phyloP scores from a whole-genome alignment of 176 grass and related monocot genomes.

The Triticum urartu region DNA sequence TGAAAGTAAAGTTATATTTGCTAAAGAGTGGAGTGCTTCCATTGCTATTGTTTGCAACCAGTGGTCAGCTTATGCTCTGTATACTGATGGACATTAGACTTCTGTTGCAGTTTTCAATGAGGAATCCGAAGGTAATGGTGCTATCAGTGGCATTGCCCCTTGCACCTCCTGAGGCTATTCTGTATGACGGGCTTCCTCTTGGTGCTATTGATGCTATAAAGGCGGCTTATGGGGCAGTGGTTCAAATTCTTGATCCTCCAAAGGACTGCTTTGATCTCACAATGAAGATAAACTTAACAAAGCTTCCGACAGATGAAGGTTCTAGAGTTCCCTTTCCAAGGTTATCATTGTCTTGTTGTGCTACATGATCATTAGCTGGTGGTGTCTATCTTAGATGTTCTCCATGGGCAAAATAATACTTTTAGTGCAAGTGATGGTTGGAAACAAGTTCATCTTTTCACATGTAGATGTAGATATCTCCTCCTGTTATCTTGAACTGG shows the following conservation, averaged over 20 bases:
- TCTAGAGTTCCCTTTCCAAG: constrained; percentile 91
- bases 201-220: constrained; percentile 94
- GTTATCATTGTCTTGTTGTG: constrained; percentile 80
- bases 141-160: constrained; percentile 79
- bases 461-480: not conserved
- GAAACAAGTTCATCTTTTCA: constrained; percentile 1
- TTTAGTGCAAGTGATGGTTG: constrained; percentile 7
- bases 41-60: not conserved
- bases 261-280: constrained; percentile 97
- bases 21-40: not conserved
- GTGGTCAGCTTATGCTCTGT: not conserved
- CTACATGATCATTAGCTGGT: constrained; percentile 37
- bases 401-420: not conserved
- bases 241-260: constrained; percentile 96
- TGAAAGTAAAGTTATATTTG: constrained; percentile 8
- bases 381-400: constrained; percentile 20
- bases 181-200: constrained; percentile 82
- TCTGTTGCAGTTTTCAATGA: constrained; percentile 72
- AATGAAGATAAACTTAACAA: constrained; percentile 95
- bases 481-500: too few species aligned
- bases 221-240: constrained; percentile 70
- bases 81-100: constrained; percentile 20
- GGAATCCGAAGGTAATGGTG: constrained; percentile 81
- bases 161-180: constrained; percentile 77
- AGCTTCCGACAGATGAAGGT: constrained; percentile 96